These are phyloP conservation scores for Xylaria bambusicola DNA, from an alignment of 495 filamentous ascomycete species.

Conservation along the genomic window DNA sequence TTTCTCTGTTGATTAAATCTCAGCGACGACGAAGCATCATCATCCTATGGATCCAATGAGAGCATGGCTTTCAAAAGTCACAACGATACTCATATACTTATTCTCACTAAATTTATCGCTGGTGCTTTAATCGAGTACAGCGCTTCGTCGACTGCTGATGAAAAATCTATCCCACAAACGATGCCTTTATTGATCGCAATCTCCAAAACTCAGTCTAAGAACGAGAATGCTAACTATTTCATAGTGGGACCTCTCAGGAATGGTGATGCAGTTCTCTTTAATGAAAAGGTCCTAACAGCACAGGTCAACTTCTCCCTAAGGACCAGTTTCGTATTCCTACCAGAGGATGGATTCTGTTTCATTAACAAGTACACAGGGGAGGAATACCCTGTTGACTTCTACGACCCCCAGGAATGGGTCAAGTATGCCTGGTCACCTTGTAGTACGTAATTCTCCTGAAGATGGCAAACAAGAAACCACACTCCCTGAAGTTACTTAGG, in stretches of 20 bases:
- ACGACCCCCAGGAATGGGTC: conserved; percentile 76
- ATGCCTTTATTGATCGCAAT: not conserved
- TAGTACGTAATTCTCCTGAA: too few species aligned
- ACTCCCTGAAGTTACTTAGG: not conserved
- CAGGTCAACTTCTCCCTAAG: conserved; percentile 94
- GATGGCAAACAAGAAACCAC: not conserved
- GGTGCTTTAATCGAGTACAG: too few species aligned
- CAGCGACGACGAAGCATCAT: not conserved
- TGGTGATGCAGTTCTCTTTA: conserved; percentile 87
- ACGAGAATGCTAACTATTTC: conserved; percentile 7
- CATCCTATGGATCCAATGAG: not conserved
- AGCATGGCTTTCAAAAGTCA: not conserved
- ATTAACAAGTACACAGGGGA: conserved; percentile 80
- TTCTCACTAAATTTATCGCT: too few species aligned
- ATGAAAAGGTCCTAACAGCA: conserved; percentile 86
- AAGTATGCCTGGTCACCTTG: conserved; percentile 79
- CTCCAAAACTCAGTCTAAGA: not conserved
- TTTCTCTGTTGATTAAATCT: not conserved
- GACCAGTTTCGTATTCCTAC: conserved; percentile 81
- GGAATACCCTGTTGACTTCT: conserved; percentile 83
- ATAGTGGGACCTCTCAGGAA: conserved; percentile 89
- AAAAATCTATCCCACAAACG: not conserved
- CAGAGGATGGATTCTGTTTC: conserved; percentile 87
- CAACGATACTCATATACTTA: too few species aligned
- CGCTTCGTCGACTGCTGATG: not conserved